Evolutionary conservation across 2,329 filamentous ascomycete genomes (phyloP), one percentile per base, ranked within the genome.

Genomic region (Penicillium crustosum): DNA sequence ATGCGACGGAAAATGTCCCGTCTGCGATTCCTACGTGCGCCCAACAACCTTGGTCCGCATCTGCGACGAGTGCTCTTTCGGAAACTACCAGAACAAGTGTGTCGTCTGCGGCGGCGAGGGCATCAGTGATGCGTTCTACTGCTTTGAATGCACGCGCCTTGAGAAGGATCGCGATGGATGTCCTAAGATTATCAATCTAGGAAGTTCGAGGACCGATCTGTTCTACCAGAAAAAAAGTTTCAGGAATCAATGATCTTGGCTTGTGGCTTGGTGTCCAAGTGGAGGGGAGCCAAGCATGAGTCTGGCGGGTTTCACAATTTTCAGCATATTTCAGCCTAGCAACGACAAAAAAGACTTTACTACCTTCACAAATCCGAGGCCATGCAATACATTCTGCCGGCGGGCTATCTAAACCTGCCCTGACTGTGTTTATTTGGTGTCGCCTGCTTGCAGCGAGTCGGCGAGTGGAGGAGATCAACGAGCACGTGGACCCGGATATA

Each of bases 11-110:
- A 99, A 99, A 82, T 99, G 94, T 73, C 94, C 94, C 65, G 93
- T 99, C 61, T 99, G 94, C 86, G 94, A 99, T 77, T 96, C 91
- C 61, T 99, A 99, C 84, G 94, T 99, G 63, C 93, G 94, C 17
- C 94, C 94, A 13, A 99, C 94, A 29, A 97, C 94, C 9, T 88
- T 97, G 57, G 94, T 96, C 60, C 91, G 93, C 72, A 97, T 99
- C 81, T 99, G 94, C 82, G 94, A 99, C 81, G 94, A 99, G 80
- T 99, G 94, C 83, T 93, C 90, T 75, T 99, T 99, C 77, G 94
- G 94, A 73, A 99, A 99, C 83, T 99, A 97, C 82, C 94, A 97
- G 81, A 99, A 99, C 82, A 99, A 99, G 78, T 99, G 94, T 75
- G 92, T 99, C 67, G 94, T 99, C 43, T 99, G 94, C 78, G 94